Conservation (phyloP, 2,329 filamentous ascomycete species). For the Colletotrichum sp. region DNA sequence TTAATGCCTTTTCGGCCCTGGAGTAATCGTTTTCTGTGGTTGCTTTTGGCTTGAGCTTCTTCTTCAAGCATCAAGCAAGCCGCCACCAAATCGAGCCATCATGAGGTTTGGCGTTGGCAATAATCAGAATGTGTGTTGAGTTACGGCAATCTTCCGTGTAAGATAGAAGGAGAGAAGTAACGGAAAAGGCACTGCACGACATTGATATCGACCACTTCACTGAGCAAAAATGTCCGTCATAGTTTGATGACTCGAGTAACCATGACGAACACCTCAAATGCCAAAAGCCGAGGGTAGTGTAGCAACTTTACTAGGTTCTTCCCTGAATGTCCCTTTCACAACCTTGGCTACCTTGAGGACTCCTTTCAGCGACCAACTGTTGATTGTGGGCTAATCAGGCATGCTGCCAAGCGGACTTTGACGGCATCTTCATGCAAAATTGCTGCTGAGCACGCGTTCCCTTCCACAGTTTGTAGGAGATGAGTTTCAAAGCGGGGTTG, state of each 20-base stretch:
- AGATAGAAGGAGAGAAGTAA: background rate
- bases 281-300: background rate
- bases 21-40: too few species aligned
- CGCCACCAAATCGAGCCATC: too few species aligned
- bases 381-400: background rate
- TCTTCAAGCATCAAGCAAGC: too few species aligned
- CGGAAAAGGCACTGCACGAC: background rate
- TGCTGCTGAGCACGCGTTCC: background rate
- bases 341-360: background rate
- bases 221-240: background rate
- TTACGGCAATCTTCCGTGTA: too few species aligned
- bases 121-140: too few species aligned
- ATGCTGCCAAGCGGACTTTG: background rate
- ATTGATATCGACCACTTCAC: background rate
- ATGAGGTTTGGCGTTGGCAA: too few species aligned
- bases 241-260: background rate
- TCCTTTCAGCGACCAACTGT: too few species aligned
- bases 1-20: too few species aligned
- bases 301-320: background rate
- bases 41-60: too few species aligned
- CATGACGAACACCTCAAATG: background rate
- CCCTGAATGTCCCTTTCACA: background rate
- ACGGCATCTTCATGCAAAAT: background rate
- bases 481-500: background rate
- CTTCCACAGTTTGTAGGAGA: background rate